phyloP scores from a whole-genome alignment of 208 protist species.

The Zelonia costaricensis region DNA sequence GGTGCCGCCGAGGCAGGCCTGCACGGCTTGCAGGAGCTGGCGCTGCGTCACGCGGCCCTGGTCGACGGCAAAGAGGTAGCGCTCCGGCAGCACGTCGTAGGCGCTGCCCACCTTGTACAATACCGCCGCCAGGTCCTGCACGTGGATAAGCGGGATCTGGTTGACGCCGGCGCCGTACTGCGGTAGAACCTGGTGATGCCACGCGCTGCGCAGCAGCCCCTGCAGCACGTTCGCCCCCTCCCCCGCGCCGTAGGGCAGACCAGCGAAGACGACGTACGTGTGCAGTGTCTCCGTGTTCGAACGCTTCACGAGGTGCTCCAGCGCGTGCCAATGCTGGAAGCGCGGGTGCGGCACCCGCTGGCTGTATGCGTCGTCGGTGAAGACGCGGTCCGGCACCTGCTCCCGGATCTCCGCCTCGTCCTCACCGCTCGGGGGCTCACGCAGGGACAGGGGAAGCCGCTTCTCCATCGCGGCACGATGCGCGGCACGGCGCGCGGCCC shows the following conservation, averaged over 20 bases:
- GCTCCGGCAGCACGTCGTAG: constrained; percentile 78
- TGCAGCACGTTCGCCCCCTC: constrained; percentile 59
- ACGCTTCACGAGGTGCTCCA: constrained; percentile 90
- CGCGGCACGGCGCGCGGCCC: constrained; percentile 8
- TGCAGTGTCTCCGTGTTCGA: constrained; percentile 89
- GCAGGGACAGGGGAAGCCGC: constrained; percentile 24
- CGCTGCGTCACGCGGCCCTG: constrained; percentile 78
- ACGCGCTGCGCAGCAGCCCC: constrained; percentile 72
- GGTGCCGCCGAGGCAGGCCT: constrained; percentile 55
- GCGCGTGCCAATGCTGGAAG: constrained; percentile 79
- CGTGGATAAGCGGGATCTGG: constrained; percentile 92
- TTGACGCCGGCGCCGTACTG: constrained; percentile 86
- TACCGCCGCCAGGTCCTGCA: constrained; percentile 85
- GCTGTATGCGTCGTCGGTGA: constrained; percentile 88
- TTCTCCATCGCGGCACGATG: constrained; percentile 14
- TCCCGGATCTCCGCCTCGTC: constrained; percentile 53
- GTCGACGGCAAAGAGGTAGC: constrained; percentile 93
- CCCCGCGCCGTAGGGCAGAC: constrained; percentile 90
- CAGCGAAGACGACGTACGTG: constrained; percentile 90
- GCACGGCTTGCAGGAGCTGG: constrained; percentile 72
- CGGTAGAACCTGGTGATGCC: constrained; percentile 66
- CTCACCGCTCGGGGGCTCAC: constrained; percentile 28
- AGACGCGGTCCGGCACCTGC: constrained; percentile 60
- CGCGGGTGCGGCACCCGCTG: constrained; percentile 82
- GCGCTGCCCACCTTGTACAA: constrained; percentile 69